A percentile compares a stretch with the other conserved stretches of the same genome.
phyloP scores from a whole-genome alignment of 2,329 filamentous ascomycete species.

The Diaporthe australafricana region DNA sequence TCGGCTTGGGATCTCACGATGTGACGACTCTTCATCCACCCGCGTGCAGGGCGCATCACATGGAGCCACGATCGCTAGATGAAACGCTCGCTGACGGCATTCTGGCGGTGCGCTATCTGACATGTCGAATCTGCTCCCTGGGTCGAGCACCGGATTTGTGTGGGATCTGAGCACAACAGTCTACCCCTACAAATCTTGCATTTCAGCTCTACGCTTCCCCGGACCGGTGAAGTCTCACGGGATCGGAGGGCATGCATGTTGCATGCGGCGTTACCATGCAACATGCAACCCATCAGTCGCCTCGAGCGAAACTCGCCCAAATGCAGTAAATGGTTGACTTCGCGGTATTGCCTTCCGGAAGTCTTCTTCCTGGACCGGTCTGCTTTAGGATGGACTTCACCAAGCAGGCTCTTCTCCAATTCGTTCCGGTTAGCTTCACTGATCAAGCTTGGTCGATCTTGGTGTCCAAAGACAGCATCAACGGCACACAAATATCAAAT shows the following conservation, averaged over 20 bases:
- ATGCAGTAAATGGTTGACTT: not conserved
- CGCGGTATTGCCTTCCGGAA: not conserved
- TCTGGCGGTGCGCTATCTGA: not conserved
- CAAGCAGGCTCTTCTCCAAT: no score
- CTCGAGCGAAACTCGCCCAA: not conserved
- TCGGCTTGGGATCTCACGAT: not conserved
- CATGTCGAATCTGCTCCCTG: not conserved
- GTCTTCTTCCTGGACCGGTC: not conserved
- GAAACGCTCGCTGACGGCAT: not conserved
- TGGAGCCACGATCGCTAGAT: not conserved
- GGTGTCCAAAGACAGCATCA: not conserved
- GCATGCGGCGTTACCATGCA: not conserved
- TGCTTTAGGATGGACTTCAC: no score
- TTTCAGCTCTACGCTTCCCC: not conserved
- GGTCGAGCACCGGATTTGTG: not conserved
- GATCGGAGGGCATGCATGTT: not conserved
- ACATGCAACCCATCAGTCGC: not conserved
- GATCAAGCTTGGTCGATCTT: not conserved
- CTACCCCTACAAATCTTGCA: not conserved
- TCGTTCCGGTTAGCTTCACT: no score
- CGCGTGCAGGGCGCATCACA: not conserved
- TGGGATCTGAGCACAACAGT: not conserved
- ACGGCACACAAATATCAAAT: not conserved
- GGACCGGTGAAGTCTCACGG: conserved; percentile 4
- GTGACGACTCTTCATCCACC: not conserved